A percentile compares a stretch with the other conserved stretches of the same genome.
Evolutionary conservation across 2,329 filamentous ascomycete genomes (phyloP).

Genomic region (Penicillium sp.): DNA sequence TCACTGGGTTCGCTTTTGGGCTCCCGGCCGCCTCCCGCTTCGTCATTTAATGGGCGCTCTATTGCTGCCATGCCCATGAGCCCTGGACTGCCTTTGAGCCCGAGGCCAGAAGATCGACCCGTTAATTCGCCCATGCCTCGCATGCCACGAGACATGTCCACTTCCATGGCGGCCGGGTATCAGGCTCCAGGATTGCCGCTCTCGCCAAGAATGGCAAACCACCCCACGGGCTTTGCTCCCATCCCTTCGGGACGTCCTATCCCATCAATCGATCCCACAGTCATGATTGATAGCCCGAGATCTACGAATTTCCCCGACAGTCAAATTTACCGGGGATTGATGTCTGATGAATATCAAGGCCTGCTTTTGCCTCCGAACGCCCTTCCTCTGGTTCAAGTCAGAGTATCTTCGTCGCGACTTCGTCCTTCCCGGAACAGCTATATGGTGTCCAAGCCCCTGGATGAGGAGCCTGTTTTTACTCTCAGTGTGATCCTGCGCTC

Average conservation of each 20-base stretch:
- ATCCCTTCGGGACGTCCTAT: conserved; percentile 36
- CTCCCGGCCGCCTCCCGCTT: conserved; percentile 24
- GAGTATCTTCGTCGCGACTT: conserved; percentile 90
- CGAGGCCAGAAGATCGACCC: conserved; percentile 59
- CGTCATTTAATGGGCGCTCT: conserved; percentile 37
- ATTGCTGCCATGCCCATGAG: conserved; percentile 53
- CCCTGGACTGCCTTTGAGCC: conserved; percentile 63
- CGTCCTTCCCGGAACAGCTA: conserved; percentile 86
- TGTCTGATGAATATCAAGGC: conserved; percentile 82
- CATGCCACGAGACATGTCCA: conserved; percentile 50
- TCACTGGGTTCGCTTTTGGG: conserved; percentile 36
- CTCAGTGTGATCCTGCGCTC: conserved; percentile 78
- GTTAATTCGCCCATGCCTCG: conserved; percentile 60
- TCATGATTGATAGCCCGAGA: conserved; percentile 36
- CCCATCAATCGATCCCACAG: conserved; percentile 38
- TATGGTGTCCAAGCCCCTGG: conserved; percentile 72
- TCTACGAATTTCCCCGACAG: conserved; percentile 32
- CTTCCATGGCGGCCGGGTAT: conserved; percentile 57
- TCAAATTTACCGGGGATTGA: conserved; percentile 70
- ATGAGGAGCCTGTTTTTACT: conserved; percentile 93
- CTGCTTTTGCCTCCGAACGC: conserved; percentile 85
- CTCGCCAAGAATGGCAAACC: conserved; percentile 70
- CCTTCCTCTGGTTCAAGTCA: conserved; percentile 78
- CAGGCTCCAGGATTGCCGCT: conserved; percentile 55
- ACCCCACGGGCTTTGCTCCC: conserved; percentile 69